Evolutionary conservation across 2,329 filamentous ascomycete genomes (phyloP).

Genomic region (Harringtonia lauricola): DNA sequence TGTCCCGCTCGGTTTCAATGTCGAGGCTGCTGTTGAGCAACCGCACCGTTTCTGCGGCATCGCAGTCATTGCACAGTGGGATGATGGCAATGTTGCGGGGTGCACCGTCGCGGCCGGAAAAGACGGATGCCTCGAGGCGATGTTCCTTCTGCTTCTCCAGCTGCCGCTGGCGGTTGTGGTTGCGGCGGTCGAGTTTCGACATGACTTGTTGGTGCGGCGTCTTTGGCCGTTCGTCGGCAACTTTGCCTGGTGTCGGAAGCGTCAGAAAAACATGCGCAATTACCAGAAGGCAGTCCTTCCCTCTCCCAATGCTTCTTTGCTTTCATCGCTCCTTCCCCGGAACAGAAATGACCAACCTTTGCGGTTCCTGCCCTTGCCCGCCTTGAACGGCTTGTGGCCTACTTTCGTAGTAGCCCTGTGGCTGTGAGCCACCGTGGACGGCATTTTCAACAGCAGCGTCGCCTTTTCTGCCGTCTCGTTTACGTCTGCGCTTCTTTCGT

Average conservation of each 20-base stretch:
- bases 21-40: constrained; percentile 72
- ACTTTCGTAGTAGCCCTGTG: constrained; percentile 89
- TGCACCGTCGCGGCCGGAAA: constrained; percentile 76
- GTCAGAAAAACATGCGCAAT: background rate
- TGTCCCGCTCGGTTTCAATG: constrained; percentile 56
- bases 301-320: background rate
- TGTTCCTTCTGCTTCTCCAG: constrained; percentile 75
- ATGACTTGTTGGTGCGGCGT: constrained; percentile 94
- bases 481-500: background rate
- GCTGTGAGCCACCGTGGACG: constrained; percentile 51
- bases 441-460: background rate
- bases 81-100: constrained; percentile 82
- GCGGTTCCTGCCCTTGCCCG: constrained; percentile 56
- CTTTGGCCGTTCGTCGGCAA: constrained; percentile 66
- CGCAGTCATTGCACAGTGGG: constrained; percentile 65
- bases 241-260: constrained; percentile 49
- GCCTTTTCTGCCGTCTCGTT: background rate
- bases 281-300: too few relatives aligned
- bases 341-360: constrained; percentile 7
- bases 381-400: constrained; percentile 84
- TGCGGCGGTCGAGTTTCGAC: constrained; percentile 92
- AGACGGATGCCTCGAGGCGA: constrained; percentile 67
- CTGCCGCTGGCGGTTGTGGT: constrained; percentile 87
- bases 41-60: constrained; percentile 55
- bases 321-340: background rate